Conservation (phyloP, 805 yeast genomes). For the Yamadazyma sp. region DNA sequence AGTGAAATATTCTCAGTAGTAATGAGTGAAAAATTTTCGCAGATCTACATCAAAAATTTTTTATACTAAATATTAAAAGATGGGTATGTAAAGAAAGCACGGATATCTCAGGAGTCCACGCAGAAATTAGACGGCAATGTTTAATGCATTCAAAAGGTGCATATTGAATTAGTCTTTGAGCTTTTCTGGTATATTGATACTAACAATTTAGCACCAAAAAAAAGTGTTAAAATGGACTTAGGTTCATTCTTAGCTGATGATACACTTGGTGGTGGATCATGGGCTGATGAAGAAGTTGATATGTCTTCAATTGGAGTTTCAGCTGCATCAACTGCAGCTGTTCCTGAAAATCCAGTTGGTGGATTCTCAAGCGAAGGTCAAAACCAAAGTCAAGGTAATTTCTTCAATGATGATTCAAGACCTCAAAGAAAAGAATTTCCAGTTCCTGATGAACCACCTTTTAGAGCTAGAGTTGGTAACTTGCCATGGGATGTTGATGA, state of each 20-base stretch:
- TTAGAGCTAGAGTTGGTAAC: slow-evolving; percentile 82
- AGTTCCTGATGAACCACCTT: slow-evolving; percentile 90
- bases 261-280: slow-evolving; percentile 66
- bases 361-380: slow-evolving; percentile 8
- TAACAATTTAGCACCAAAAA: slow-evolving; percentile 42
- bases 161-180: too few species aligned
- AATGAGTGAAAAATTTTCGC: slow-evolving; percentile 3
- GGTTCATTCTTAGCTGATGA: slow-evolving; percentile 80
- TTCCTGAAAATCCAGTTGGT: slow-evolving; percentile 12
- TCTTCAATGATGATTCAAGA: slow-evolving; percentile 24
- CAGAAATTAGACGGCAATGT: too few species aligned
- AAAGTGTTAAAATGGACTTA: slow-evolving; percentile 77
- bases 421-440: slow-evolving; percentile 70
- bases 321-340: slow-evolving; percentile 21
- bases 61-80: neutral
- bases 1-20: neutral
- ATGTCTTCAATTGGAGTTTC: slow-evolving; percentile 59
- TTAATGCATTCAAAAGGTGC: too few species aligned
- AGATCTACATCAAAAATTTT: neutral
- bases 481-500: slow-evolving; percentile 81
- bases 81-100: neutral
- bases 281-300: slow-evolving; percentile 86
- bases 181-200: too few species aligned
- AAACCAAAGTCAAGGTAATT: too few species aligned
- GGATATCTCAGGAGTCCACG: too few species aligned